Evolutionary conservation across 305 asterid genomes (phyloP).

Genomic region (Plantago rigida): DNA sequence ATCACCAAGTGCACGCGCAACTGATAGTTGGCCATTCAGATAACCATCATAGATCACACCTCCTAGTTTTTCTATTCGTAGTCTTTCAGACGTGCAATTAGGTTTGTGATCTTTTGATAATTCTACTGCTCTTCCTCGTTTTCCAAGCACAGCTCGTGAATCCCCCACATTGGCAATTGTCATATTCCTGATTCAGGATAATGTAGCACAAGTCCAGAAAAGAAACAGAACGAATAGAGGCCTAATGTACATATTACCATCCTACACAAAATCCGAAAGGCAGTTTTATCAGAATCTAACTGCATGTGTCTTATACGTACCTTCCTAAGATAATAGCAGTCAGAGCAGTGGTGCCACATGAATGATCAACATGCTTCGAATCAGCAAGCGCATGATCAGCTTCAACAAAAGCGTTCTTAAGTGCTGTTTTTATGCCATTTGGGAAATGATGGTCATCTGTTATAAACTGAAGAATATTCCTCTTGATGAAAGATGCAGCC

Average conservation of each 20-base stretch:
- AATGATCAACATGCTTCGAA: conserved; percentile 52
- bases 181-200: conserved; percentile 46
- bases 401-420: conserved; percentile 66
- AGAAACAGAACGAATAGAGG: not conserved
- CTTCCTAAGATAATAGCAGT: conserved; percentile 70
- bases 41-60: conserved; percentile 86
- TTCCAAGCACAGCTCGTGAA: conserved; percentile 92
- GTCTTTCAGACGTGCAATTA: conserved; percentile 58
- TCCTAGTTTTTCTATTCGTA: conserved; percentile 73
- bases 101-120: conserved; percentile 89
- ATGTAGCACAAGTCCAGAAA: not conserved
- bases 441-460: conserved; percentile 73
- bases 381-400: conserved; percentile 78
- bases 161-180: conserved; percentile 88
- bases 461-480: conserved; percentile 58
- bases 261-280: not conserved
- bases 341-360: conserved; percentile 84
- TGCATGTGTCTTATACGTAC: conserved; percentile 30
- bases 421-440: conserved; percentile 48
- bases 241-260: not conserved
- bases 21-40: conserved; percentile 91
- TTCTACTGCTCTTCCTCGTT: conserved; percentile 81
- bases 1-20: conserved; percentile 89
- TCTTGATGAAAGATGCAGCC: conserved; percentile 75
- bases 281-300: conserved; percentile 5